Evolutionary conservation across 1,284 basidiomycete genomes (phyloP), one percentile per base, ranked within the genome.

Genomic region (Ceratobasidium theobromae): DNA sequence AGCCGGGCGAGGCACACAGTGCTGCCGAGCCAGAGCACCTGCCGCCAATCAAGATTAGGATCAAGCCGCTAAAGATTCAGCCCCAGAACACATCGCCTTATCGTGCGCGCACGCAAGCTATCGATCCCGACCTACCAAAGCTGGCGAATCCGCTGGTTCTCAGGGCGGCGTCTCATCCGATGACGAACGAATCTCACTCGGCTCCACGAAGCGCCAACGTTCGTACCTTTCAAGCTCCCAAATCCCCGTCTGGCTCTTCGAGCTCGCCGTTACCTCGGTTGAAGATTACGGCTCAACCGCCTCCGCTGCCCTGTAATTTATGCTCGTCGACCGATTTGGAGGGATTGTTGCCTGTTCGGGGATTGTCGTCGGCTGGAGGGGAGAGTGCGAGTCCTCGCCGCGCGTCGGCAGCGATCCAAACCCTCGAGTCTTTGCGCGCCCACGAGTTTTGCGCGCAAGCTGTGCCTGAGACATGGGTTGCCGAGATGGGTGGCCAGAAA

Each of bases 391-490:
- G 45, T 57, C 54, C 43, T 21, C 43, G 51, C 33, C 43, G 51
- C 33, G 30, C 54, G 65, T 2, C 53, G 62, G 1, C 77, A 79
- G 12, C 77, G 78, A 53, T 72, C 75, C 8, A 18, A 43, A 25
- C 58, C 65, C 16, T 87, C 88, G 84, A 18, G 6, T 23, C 43
- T 4, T 21, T 25, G 28, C 80, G 82, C 79, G 90, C 89, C 0
- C 91, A 94, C 73, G 85, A 86, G 71, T 76, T 80, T 0, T 95
- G 93, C 72, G 93, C 91, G 1, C 82, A 79, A 33, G 82, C 91
- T 16, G 81, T 95, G 2, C 93, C 92, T 0, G 93, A 95, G 75
- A 91, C 91, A 0, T 94, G 89, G 85, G 83, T 93, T 8, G 91
- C 93, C 71, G 84, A 86, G 46, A 72, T 85, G 1, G 82, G 84